A percentile compares a stretch with the other conserved stretches of the same genome.
Evolutionary conservation across 768 basidiomycete genomes (phyloP).

Genomic region (Dictyophora rubrovolvata): DNA sequence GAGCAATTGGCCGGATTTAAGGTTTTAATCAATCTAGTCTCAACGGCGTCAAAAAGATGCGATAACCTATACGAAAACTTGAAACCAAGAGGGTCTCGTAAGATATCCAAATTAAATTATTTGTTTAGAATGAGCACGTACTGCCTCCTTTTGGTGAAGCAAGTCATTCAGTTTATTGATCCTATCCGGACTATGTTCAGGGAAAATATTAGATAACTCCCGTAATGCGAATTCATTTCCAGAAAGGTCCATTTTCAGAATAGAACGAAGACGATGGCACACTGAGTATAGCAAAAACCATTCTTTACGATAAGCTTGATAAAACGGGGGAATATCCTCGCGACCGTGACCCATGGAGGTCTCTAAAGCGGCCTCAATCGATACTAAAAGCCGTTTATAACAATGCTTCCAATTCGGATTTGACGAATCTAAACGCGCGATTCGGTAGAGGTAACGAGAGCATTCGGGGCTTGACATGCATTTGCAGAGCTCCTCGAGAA

Average conservation of each 20-base stretch:
- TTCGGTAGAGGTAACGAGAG: background rate
- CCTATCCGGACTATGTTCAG: background rate
- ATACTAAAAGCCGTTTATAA: background rate
- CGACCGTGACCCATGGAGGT: background rate
- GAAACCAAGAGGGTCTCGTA: background rate
- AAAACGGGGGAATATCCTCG: background rate
- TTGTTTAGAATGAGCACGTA: background rate
- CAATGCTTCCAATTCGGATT: background rate
- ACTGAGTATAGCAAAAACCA: background rate
- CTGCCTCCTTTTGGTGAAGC: background rate
- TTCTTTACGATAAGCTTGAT: background rate
- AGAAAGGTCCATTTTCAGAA: background rate
- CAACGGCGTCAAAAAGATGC: background rate
- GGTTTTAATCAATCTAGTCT: background rate
- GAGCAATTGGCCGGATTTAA: background rate
- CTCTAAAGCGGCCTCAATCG: background rate
- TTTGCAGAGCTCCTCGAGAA: background rate
- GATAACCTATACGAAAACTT: background rate
- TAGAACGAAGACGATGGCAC: background rate
- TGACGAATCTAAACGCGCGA: background rate
- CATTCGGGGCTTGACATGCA: background rate
- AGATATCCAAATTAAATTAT: background rate
- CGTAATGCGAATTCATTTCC: background rate
- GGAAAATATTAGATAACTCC: background rate
- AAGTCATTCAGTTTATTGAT: background rate